Percentiles rank a stretch among this genome's conserved stretches.
phyloP scores from a whole-genome alignment of 305 asterid species.

The Fraxinus nigra region DNA sequence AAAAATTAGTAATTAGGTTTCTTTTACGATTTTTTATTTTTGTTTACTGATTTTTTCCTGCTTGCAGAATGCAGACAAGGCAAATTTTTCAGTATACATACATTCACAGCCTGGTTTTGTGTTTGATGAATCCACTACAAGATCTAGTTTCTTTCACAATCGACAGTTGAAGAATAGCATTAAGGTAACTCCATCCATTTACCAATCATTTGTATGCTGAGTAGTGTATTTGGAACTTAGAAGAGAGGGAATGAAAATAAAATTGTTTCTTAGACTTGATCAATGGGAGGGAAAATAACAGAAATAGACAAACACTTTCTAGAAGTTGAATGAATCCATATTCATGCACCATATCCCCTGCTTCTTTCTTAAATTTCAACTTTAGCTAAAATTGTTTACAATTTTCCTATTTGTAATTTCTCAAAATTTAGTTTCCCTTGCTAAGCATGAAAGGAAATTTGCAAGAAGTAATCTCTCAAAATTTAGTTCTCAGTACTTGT shows the following conservation, averaged over 20 bases:
- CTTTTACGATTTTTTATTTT: neutral
- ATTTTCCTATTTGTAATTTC: neutral
- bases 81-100: slow-evolving; percentile 59
- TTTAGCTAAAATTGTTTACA: neutral
- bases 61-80: slow-evolving; percentile 66
- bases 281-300: slow-evolving; percentile 3
- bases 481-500: neutral
- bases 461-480: neutral
- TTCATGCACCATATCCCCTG: neutral
- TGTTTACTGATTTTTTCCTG: neutral
- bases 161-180: slow-evolving; percentile 69
- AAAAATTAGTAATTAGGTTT: neutral
- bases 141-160: slow-evolving; percentile 50
- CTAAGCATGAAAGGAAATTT: neutral
- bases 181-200: slow-evolving; percentile 48
- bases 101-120: slow-evolving; percentile 86
- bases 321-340: neutral
- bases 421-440: neutral
- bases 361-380: neutral
- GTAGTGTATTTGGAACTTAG: neutral
- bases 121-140: slow-evolving; percentile 77
- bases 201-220: slow-evolving; percentile 11
- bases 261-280: slow-evolving; percentile 1
- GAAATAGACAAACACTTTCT: neutral
- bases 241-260: neutral